phyloP scores from a whole-genome alignment of 2,329 filamentous ascomycete species.

The Ascochyta viciae-villosae region DNA sequence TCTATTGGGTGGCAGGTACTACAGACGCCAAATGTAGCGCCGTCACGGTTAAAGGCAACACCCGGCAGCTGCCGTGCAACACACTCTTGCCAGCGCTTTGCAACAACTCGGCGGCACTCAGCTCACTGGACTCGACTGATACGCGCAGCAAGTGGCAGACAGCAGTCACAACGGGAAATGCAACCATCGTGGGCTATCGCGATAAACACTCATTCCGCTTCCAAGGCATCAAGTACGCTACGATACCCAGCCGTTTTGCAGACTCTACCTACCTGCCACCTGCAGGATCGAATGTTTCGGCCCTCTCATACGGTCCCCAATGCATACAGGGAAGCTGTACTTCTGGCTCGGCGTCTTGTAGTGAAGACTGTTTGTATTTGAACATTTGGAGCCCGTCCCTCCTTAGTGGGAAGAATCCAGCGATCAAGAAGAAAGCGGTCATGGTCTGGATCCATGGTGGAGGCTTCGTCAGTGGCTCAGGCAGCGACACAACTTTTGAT shows the following conservation, averaged over 20 bases:
- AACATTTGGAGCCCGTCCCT: constrained; percentile 51
- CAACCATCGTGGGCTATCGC: constrained; percentile 48
- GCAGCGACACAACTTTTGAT: constrained; percentile 55
- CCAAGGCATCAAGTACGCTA: constrained; percentile 58
- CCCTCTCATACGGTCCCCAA: constrained; percentile 42
- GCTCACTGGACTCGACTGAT: not conserved
- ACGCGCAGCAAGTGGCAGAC: constrained; percentile 21
- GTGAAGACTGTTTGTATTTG: constrained; percentile 58
- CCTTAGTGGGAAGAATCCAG: constrained; percentile 25
- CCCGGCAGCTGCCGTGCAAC: constrained; percentile 26
- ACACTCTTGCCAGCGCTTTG: constrained; percentile 32
- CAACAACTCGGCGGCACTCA: constrained; percentile 28
- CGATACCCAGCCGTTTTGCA: constrained; percentile 54
- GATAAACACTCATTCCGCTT: constrained; percentile 60
- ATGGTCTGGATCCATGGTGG: constrained; percentile 59
- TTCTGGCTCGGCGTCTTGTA: constrained; percentile 23
- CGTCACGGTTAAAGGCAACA: constrained; percentile 28
- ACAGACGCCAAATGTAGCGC: constrained; percentile 24
- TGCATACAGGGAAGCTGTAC: constrained; percentile 51
- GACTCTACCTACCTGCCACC: constrained; percentile 52
- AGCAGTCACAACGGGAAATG: constrained; percentile 27
- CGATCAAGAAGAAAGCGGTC: constrained; percentile 50
- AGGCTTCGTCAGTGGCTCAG: constrained; percentile 51
- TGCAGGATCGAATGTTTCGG: constrained; percentile 43
- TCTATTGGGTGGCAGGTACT: constrained; percentile 30